Base-by-base conservation (phyloP, 257 asterid genomes). In the Penstemon barbatus region DNA sequence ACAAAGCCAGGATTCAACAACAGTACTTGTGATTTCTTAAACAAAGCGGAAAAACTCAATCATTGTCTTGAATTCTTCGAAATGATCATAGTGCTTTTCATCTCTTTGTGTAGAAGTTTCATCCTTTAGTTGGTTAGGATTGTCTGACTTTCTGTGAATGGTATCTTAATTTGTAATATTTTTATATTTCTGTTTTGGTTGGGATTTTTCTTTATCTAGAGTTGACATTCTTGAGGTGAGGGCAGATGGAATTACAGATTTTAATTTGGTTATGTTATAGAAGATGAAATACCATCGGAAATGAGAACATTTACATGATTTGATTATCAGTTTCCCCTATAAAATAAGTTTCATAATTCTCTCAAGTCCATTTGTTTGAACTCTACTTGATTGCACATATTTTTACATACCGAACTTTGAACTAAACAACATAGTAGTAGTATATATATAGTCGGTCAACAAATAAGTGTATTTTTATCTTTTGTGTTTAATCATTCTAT, bases 1-100 rank as follows among this genome's bases (percentile, higher is more conserved):
- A 93, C 82, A 79, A 87, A 87, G 78, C 92, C 57, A 80, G 98
- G 77, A 90, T 93, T 63, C 98, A 93, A 74, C 86, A 84, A 66
- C 98, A 90, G 62, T 93, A 90, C 84, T 77, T 93, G 77, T 93
- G 86, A 90, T 40, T 43, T 59, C 67, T 62, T 37, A 19, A 72
- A 48, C 37, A 9, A 41, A 66, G 63, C 49, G 62, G 62, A 37
- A 48, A 69, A 52, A 39, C 13, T 50, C 10, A 36, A 25, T 65
- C 42, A 25, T 48, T 64, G 0, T 66, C 57, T 44, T 63, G 65
- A 58, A 51, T 73, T 72, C 61, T 59, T 57, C 56, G 45, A 40
- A 6, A 42, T 33, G 45, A 38, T 53, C 75, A 8, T 45, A 37
- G 13, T 57, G 67, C 59, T 65, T 72, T 5, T 39, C 71, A 15